Evolutionary conservation across 768 basidiomycete species (phyloP), one percentile per base, ranked within the genome.

Genomic region (Megacollybia marginata): DNA sequence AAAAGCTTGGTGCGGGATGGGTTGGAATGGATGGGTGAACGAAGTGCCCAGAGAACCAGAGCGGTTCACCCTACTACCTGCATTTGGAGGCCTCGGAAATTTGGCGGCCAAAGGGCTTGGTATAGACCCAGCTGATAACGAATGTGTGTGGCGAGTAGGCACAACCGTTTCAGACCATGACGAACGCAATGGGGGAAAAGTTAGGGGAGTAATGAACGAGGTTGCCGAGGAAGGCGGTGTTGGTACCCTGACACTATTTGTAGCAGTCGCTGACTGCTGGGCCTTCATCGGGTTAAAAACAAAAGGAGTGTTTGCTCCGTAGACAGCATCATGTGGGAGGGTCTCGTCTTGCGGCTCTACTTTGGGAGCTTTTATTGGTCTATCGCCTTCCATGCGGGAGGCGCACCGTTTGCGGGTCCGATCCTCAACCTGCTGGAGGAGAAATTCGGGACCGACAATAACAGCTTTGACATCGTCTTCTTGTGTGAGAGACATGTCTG

Each of bases 31-130:
- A 52, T 65, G 69, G 23, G 63, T 63, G 51, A 66, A 75, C 51
- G 69, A 60, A 32, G 71, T 74, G 44, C 69, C 76, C 50, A 81
- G 69, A 19, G 80, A 82, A 47, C 78, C 74, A 20, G 80, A 80
- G 42, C 79, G 73, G 38, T 77, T 76, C 68, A 81, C 73, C 51
- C 79, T 68, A 32, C 67, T 62, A 2, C 28, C 47, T 40, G 47
- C 34, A 45, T 16, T 33, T 52, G 47, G 6, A 19, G 44, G 42
- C 13, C 33, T 31, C 16, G 16, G 15, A 42, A 48, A 46, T 42
- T 34, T 34, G 42, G 20, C 18, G 10, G 44, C 32, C 23, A 28
- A 28, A 28, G 23, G 23, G 23, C 23, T 28, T 28, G 23, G 2
- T 28, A 55, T 55, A n/a, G 52, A 49, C 31, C 52, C 52, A 5